phyloP scores from a whole-genome alignment of 345 rosid genomes.

The Salix brachista region DNA sequence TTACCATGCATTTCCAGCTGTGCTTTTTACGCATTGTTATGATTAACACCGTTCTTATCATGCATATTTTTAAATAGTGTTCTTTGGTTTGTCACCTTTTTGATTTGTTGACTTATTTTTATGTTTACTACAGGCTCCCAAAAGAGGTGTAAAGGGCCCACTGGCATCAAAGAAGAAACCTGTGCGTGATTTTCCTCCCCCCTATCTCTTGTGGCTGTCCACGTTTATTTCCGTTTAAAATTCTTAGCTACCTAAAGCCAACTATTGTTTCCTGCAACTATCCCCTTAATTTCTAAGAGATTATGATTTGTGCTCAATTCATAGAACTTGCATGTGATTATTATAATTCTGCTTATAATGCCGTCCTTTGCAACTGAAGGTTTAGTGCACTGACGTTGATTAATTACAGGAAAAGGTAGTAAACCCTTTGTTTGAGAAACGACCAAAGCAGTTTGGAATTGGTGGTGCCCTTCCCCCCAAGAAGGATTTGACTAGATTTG shows the following conservation, averaged over 20 bases:
- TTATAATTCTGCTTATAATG: not conserved
- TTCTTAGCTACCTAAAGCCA: too few species aligned
- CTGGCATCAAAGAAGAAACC: slow-evolving; percentile 21
- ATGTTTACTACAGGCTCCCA: slow-evolving; percentile 16
- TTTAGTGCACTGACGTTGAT: not conserved
- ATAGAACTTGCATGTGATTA: not conserved
- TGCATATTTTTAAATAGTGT: not conserved
- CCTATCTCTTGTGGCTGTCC: not conserved
- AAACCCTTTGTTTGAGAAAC: slow-evolving; percentile 73
- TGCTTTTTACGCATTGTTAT: not conserved
- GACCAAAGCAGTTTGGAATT: slow-evolving; percentile 83
- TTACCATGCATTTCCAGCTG: not conserved
- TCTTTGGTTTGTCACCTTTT: not conserved
- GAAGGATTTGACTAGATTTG: slow-evolving; percentile 67
- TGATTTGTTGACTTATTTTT: not conserved
- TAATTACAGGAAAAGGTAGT: slow-evolving; percentile 51
- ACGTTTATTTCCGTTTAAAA: too few species aligned
- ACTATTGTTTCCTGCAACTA: too few species aligned
- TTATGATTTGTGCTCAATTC: not conserved
- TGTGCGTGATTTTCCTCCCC: not conserved
- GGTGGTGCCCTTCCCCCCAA: slow-evolving; percentile 87
- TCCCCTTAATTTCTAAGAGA: not conserved
- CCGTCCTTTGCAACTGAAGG: not conserved
- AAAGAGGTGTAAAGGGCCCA: slow-evolving; percentile 17
- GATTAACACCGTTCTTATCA: not conserved